phyloP scores from a whole-genome alignment of 208 protist genomes.

The Lotmaria passim region DNA sequence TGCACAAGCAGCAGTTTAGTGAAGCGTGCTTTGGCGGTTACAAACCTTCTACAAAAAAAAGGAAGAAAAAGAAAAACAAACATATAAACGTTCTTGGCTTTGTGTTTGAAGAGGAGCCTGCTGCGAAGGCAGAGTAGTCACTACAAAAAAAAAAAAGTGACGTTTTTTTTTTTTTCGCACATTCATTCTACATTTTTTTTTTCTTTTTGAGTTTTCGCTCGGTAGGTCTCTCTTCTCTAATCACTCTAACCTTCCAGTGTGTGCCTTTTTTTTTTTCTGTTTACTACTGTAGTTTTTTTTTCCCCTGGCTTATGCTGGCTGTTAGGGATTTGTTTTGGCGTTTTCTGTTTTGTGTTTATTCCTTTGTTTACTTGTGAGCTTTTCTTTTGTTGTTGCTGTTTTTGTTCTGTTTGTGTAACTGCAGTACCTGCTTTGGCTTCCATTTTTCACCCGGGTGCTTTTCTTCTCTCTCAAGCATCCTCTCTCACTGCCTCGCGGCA shows the following conservation, averaged over 20 bases:
- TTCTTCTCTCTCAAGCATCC: conserved; percentile 9
- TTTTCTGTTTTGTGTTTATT: not conserved
- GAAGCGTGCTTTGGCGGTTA: too few species aligned
- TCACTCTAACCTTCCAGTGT: not conserved
- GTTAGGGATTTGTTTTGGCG: not conserved
- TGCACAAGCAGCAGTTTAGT: too few species aligned
- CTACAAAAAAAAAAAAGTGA: too few species aligned
- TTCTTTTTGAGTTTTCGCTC: not conserved
- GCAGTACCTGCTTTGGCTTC: not conserved
- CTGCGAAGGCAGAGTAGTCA: too few species aligned
- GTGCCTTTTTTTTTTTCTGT: conserved; percentile 5
- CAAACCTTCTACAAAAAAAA: too few species aligned
- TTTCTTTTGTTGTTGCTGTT: not conserved
- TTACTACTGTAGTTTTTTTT: conserved; percentile 19
- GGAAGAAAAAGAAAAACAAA: not conserved
- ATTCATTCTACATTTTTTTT: conserved; percentile 10
- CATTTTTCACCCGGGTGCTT: too few species aligned
- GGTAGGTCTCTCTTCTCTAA: not conserved
- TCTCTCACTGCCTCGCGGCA: too few species aligned
- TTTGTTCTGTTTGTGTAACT: too few species aligned
- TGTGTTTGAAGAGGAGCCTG: too few species aligned
- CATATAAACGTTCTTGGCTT: too few species aligned
- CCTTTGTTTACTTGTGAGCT: not conserved
- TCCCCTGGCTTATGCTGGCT: conserved; percentile 1
- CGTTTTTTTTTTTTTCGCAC: conserved; percentile 7